These are phyloP conservation scores for Rhynchospora pubera DNA, from an alignment of 176 grass and related monocot genomes.

Conservation along the genomic window DNA sequence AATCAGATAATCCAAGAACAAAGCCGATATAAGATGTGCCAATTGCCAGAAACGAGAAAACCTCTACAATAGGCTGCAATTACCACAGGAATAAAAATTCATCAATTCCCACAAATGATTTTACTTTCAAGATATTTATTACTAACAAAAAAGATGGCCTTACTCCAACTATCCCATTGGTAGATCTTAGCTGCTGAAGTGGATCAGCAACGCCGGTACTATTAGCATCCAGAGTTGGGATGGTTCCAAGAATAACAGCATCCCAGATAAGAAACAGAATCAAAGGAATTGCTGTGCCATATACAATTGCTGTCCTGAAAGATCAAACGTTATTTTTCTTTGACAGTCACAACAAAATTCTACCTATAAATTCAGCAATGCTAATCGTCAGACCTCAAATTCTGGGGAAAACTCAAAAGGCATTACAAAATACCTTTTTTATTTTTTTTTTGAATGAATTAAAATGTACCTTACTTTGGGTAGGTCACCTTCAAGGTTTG, in stretches of 20 bases:
- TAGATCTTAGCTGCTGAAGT: slow-evolving; percentile 58
- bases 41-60: slow-evolving; percentile 94
- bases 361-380: background rate
- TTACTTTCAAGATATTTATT: background rate
- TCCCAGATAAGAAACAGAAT: slow-evolving; percentile 66
- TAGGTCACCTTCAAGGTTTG: slow-evolving; percentile 85
- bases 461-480: slow-evolving; percentile 68
- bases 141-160: slow-evolving; percentile 27
- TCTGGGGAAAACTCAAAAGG: background rate
- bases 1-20: slow-evolving; percentile 86
- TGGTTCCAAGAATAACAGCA: slow-evolving; percentile 82
- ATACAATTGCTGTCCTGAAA: slow-evolving; percentile 58
- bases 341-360: background rate
- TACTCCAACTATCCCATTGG: slow-evolving; percentile 78
- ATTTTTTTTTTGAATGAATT: background rate
- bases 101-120: background rate
- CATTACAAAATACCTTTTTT: background rate
- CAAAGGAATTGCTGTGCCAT: too few relatives aligned
- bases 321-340: slow-evolving; percentile 9
- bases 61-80: slow-evolving; percentile 76
- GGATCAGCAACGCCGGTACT: slow-evolving; percentile 40
- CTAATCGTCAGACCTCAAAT: background rate
- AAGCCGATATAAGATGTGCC: slow-evolving; percentile 95
- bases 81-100: background rate
- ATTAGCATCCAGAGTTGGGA: slow-evolving; percentile 35